Conservation (phyloP, 352 stramenopile species). For the Pythium folliculosum region DNA sequence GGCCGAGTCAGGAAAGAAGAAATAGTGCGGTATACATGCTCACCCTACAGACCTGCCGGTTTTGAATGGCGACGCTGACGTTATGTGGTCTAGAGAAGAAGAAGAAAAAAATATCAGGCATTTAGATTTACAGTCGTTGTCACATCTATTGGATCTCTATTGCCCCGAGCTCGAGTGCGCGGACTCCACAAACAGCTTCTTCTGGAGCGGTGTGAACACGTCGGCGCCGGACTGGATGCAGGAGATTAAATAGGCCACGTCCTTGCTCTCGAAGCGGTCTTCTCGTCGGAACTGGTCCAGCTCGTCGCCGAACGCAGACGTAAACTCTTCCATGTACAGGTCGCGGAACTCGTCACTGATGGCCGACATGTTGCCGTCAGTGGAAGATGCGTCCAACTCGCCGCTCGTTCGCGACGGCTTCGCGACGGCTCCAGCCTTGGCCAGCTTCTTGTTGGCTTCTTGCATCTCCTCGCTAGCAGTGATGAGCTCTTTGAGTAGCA, state of each 20-base stretch:
- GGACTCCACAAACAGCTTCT: conserved; percentile 82
- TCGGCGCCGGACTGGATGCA: conserved; percentile 81
- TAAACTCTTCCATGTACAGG: conserved; percentile 88
- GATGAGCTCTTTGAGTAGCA: conserved; percentile 67
- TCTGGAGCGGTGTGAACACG: conserved; percentile 80
- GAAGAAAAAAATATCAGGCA: conserved; percentile 7
- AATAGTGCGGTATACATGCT: not conserved
- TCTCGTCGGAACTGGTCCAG: conserved; percentile 85
- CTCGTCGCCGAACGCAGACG: conserved; percentile 80
- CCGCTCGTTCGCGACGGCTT: conserved; percentile 62
- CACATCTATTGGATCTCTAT: conserved; percentile 20
- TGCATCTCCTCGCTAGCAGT: conserved; percentile 49
- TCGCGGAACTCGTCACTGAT: conserved; percentile 65
- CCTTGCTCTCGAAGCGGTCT: conserved; percentile 83
- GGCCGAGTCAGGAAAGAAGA: conserved; percentile 26
- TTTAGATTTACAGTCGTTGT: conserved; percentile 20
- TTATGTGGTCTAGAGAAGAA: not conserved
- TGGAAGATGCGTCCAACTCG: conserved; percentile 42
- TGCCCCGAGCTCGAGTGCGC: conserved; percentile 29
- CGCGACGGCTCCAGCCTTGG: conserved; percentile 45
- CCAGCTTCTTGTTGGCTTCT: conserved; percentile 47
- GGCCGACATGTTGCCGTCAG: conserved; percentile 13
- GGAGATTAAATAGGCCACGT: conserved; percentile 90
- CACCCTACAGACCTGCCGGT: not conserved
- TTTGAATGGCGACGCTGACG: not conserved